Conservation (phyloP, 2,329 filamentous ascomycete species). For the Cytospora mali region DNA sequence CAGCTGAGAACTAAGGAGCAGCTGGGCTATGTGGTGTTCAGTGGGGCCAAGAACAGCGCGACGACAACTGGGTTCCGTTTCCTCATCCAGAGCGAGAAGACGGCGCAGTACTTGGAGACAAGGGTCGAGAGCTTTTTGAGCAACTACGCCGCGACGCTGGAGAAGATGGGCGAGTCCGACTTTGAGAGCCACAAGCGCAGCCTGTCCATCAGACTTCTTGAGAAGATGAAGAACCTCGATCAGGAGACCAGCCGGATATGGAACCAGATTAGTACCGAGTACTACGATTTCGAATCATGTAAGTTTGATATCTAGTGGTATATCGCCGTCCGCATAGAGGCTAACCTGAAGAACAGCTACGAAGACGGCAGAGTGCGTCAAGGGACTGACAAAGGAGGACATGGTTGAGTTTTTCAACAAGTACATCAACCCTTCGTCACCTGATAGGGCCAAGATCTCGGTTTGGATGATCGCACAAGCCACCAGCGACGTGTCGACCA, state of each 20-base stretch:
- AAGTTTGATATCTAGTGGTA: slow-evolving; percentile 41
- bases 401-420: slow-evolving; percentile 77
- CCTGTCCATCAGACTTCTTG: slow-evolving; percentile 80
- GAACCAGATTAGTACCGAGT: slow-evolving; percentile 82
- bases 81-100: slow-evolving; percentile 89
- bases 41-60: slow-evolving; percentile 69
- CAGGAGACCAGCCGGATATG: slow-evolving; percentile 84
- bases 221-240: slow-evolving; percentile 89
- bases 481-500: slow-evolving; percentile 46
- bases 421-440: slow-evolving; percentile 75
- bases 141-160: slow-evolving; percentile 65
- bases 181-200: slow-evolving; percentile 93
- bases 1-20: slow-evolving; percentile 96
- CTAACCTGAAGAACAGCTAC: slow-evolving; percentile 15
- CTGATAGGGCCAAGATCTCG: slow-evolving; percentile 76
- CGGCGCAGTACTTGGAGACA: slow-evolving; percentile 79
- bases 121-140: slow-evolving; percentile 85
- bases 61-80: slow-evolving; percentile 86
- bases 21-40: slow-evolving; percentile 94
- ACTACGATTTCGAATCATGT: slow-evolving; percentile 89
- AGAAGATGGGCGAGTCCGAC: slow-evolving; percentile 76
- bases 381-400: slow-evolving; percentile 74
- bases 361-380: slow-evolving; percentile 64
- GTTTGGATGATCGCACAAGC: slow-evolving; percentile 81
- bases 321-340: not conserved